A percentile compares a stretch with the other conserved stretches of the same genome.
Evolutionary conservation across 345 rosid species (phyloP).

Genomic region (Eucalyptus grandis): DNA sequence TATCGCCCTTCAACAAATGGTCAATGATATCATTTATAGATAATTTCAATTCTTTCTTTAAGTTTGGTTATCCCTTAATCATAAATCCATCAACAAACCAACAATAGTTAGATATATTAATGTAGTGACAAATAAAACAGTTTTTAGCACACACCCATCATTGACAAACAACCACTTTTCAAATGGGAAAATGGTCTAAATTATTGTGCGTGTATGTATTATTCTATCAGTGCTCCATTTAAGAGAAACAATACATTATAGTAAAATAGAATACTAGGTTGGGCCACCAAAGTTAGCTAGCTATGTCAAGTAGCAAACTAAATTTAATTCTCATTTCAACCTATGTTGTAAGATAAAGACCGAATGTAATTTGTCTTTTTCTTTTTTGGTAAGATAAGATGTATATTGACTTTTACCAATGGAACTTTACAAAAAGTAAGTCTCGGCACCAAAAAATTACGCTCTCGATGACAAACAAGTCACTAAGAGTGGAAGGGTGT

Average conservation of each 20-base stretch:
- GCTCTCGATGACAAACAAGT: too few species aligned
- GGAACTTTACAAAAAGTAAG: too few species aligned
- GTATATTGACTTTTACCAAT: too few species aligned
- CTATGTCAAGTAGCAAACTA: not conserved
- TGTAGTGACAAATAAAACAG: not conserved
- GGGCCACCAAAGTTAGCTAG: not conserved
- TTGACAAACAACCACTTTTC: not conserved
- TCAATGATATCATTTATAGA: not conserved
- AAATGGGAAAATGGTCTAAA: not conserved
- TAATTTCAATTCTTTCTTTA: not conserved
- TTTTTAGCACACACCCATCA: not conserved
- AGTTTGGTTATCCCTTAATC: not conserved
- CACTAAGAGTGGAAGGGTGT: too few species aligned
- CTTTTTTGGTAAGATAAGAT: too few species aligned
- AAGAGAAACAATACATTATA: not conserved
- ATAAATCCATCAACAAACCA: not conserved
- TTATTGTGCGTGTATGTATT: not conserved
- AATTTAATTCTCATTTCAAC: not conserved
- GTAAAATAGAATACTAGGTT: not conserved
- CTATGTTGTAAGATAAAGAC: not conserved
- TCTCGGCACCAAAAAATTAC: too few species aligned
- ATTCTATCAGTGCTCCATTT: not conserved
- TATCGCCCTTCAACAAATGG: not conserved
- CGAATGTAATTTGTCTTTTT: not conserved
- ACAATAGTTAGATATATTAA: not conserved